These are phyloP conservation scores for Pythium vanterpoolii DNA, from an alignment of 352 stramenopile genomes.

Conservation along the genomic window DNA sequence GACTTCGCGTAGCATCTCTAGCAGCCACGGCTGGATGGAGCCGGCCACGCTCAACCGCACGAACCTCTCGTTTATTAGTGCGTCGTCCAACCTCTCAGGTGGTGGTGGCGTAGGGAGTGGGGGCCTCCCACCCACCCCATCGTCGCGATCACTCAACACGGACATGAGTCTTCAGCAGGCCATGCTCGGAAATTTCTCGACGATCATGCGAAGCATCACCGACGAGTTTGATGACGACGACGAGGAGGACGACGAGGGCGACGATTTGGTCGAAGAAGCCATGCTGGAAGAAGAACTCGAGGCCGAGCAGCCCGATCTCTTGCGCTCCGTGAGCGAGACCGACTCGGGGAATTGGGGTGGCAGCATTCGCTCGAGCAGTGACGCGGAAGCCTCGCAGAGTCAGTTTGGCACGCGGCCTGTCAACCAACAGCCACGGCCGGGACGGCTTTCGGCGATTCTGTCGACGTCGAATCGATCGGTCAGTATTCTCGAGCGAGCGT, in stretches of 20 bases:
- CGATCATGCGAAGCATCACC: slow-evolving; percentile 51
- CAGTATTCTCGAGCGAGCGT: slow-evolving; percentile 26
- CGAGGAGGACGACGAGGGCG: slow-evolving; percentile 30
- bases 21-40: slow-evolving; percentile 16
- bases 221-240: slow-evolving; percentile 38
- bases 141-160: slow-evolving; percentile 42
- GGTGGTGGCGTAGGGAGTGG: not conserved
- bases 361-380: slow-evolving; percentile 4
- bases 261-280: slow-evolving; percentile 19
- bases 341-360: not conserved
- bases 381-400: slow-evolving; percentile 1
- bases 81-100: slow-evolving; percentile 2
- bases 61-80: slow-evolving; percentile 20
- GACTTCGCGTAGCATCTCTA: not conserved
- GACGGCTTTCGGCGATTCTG: slow-evolving; percentile 23
- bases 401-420: slow-evolving; percentile 8
- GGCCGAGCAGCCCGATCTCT: slow-evolving; percentile 1
- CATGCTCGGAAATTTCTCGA: slow-evolving; percentile 75
- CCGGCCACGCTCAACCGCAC: not conserved
- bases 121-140: not conserved
- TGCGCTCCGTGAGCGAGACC: slow-evolving; percentile 16
- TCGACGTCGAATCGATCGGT: slow-evolving; percentile 20
- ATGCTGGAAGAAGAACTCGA: slow-evolving; percentile 21
- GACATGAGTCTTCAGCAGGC: slow-evolving; percentile 71
- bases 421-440: slow-evolving; percentile 7